Evolutionary conservation across 1,284 basidiomycete species (phyloP).

Genomic region (Leccinum subfulvum): DNA sequence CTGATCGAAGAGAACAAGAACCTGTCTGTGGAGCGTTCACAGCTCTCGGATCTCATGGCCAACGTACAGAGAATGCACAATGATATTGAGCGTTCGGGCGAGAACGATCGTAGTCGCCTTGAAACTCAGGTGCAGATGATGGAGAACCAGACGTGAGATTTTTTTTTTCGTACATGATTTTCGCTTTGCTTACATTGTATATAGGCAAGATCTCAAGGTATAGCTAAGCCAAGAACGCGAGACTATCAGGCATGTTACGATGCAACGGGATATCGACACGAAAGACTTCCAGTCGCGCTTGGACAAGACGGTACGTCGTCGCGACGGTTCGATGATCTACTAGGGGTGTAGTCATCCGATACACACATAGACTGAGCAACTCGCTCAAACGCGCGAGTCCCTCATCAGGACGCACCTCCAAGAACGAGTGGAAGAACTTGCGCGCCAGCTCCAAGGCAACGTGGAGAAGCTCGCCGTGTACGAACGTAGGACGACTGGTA

Average conservation of each 20-base stretch:
- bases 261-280: constrained; percentile 81
- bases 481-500: constrained; percentile 59
- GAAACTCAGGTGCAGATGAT: constrained; percentile 80
- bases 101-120: constrained; percentile 76
- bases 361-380: constrained; percentile 53
- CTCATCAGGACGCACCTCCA: constrained; percentile 79
- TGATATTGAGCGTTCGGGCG: constrained; percentile 36
- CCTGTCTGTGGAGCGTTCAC: constrained; percentile 74
- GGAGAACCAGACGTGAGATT: constrained; percentile 70
- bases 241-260: constrained; percentile 62
- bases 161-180: neutral
- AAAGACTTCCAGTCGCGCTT: constrained; percentile 75
- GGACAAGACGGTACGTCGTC: constrained; percentile 65
- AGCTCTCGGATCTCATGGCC: no score
- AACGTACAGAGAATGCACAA: no score
- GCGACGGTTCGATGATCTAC: neutral
- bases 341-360: constrained; percentile 12
- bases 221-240: constrained; percentile 82
- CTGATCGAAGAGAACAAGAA: constrained; percentile 84
- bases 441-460: constrained; percentile 70
- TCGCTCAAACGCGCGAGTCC: constrained; percentile 70
- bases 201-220: constrained; percentile 71
- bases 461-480: constrained; percentile 86
- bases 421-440: constrained; percentile 71
- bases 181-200: constrained; percentile 1